phyloP scores from a whole-genome alignment of 495 filamentous ascomycete genomes.

The Talaromyces ruber region DNA sequence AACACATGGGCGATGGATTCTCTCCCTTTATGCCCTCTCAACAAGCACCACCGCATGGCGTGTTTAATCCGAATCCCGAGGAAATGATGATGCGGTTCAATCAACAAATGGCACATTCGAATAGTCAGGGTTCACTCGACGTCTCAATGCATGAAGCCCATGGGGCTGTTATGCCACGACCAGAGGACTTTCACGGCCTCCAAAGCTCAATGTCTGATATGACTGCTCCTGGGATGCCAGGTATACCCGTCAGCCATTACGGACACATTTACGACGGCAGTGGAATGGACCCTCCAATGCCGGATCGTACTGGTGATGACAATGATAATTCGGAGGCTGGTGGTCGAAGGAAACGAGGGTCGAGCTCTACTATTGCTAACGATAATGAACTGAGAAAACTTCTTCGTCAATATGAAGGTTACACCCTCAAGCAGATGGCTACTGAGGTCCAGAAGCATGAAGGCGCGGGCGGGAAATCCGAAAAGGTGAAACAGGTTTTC shows the following conservation, averaged over 20 bases:
- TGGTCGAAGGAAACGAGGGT: slow-evolving; percentile 54
- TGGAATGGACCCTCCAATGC: slow-evolving; percentile 57
- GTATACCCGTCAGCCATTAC: slow-evolving; percentile 44
- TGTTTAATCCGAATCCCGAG: slow-evolving; percentile 47
- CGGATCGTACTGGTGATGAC: slow-evolving; percentile 54
- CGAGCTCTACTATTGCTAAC: slow-evolving; percentile 70
- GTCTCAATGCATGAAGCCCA: slow-evolving; percentile 41
- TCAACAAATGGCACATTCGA: slow-evolving; percentile 45
- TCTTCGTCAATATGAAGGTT: slow-evolving; percentile 64
- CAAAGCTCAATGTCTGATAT: slow-evolving; percentile 29
- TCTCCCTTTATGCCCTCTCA: slow-evolving; percentile 46
- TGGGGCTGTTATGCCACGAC: slow-evolving; percentile 33
- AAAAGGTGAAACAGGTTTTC: slow-evolving; percentile 93
- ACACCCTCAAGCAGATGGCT: slow-evolving; percentile 74
- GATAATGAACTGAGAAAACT: slow-evolving; percentile 87
- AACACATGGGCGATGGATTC: slow-evolving; percentile 42
- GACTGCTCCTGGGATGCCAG: slow-evolving; percentile 17
- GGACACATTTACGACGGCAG: slow-evolving; percentile 51
- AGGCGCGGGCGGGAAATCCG: slow-evolving; percentile 65
- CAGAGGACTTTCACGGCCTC: slow-evolving; percentile 37
- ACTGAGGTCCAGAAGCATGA: slow-evolving; percentile 65
- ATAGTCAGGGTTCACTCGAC: slow-evolving; percentile 43
- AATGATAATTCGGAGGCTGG: slow-evolving; percentile 56
- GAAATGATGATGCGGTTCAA: slow-evolving; percentile 55
- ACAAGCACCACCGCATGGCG: slow-evolving; percentile 39